Evolutionary conservation across 2,329 filamentous ascomycete genomes (phyloP).

Genomic region (Dichotomopilus funicola): DNA sequence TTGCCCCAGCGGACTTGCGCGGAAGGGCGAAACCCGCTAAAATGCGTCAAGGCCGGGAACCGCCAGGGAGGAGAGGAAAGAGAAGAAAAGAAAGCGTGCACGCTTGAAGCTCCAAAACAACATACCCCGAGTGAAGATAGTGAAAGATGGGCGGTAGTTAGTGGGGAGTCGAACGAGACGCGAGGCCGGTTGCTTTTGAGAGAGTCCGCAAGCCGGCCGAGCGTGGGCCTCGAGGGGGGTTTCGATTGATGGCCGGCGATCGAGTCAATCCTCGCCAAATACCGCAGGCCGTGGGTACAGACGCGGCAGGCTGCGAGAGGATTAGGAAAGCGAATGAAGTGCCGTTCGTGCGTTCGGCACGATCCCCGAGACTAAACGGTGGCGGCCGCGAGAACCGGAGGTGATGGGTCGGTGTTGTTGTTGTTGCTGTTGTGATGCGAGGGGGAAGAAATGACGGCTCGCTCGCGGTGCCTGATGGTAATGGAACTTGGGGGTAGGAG

Average conservation of each 20-base stretch:
- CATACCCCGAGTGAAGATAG: not conserved
- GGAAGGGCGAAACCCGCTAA: slow-evolving; percentile 10
- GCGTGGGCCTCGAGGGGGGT: not conserved
- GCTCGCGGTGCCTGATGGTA: slow-evolving; percentile 18
- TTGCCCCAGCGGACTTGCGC: slow-evolving; percentile 1
- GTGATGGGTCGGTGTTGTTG: slow-evolving; percentile 5
- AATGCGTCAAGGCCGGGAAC: slow-evolving; percentile 8
- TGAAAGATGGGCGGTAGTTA: not conserved
- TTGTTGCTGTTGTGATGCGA: slow-evolving; percentile 9
- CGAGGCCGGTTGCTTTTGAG: not conserved
- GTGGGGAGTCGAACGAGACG: not conserved
- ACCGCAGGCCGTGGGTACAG: slow-evolving; percentile 19
- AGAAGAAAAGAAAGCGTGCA: not conserved
- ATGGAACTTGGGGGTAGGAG: slow-evolving; percentile 4
- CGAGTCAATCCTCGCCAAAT: slow-evolving; percentile 22
- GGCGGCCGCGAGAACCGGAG: slow-evolving; percentile 6
- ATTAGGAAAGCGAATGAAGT: slow-evolving; percentile 6
- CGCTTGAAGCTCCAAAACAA: too few species aligned
- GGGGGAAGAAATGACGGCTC: slow-evolving; percentile 14
- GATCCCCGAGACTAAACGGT: not conserved
- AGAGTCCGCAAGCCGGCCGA: not conserved
- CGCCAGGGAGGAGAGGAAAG: not conserved
- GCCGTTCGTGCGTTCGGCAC: not conserved
- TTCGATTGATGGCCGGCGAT: slow-evolving; percentile 15
- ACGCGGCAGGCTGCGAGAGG: not conserved